phyloP scores from a whole-genome alignment of 768 basidiomycete species.

The Rhodotorula babjevae region DNA sequence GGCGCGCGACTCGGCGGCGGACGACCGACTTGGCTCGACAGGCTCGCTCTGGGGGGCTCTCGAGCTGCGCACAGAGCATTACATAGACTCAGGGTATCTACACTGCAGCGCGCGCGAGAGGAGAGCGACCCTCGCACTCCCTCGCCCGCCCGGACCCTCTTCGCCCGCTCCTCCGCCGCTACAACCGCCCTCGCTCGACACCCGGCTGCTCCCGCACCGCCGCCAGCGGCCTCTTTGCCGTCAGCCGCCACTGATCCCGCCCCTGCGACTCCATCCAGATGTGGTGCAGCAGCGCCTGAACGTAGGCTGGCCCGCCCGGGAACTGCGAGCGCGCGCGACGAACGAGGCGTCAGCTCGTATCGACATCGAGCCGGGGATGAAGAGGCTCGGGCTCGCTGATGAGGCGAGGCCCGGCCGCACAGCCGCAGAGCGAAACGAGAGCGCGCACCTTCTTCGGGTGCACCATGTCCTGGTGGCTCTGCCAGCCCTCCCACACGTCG shows the following conservation, averaged over 20 bases:
- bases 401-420: neutral
- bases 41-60: no score
- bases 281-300: conserved; percentile 38
- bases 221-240: conserved; percentile 7
- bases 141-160: no score
- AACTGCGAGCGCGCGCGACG: conserved; percentile 5
- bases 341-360: neutral
- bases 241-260: conserved; percentile 22
- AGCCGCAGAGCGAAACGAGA: neutral
- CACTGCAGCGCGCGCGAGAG: no score
- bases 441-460: conserved; percentile 28
- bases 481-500: conserved; percentile 41
- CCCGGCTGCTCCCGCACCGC: neutral
- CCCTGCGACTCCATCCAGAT: conserved; percentile 39
- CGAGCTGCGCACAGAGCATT: no score
- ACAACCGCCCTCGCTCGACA: neutral
- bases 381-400: no score
- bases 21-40: no score
- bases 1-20: no score
- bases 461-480: conserved; percentile 37
- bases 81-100: no score
- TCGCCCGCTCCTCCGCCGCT: neutral
- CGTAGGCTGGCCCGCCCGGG: conserved; percentile 36
- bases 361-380: no score
- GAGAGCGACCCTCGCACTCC: no score